phyloP scores from a whole-genome alignment of 345 rosid species.

The Pseudoturritis turrita region DNA sequence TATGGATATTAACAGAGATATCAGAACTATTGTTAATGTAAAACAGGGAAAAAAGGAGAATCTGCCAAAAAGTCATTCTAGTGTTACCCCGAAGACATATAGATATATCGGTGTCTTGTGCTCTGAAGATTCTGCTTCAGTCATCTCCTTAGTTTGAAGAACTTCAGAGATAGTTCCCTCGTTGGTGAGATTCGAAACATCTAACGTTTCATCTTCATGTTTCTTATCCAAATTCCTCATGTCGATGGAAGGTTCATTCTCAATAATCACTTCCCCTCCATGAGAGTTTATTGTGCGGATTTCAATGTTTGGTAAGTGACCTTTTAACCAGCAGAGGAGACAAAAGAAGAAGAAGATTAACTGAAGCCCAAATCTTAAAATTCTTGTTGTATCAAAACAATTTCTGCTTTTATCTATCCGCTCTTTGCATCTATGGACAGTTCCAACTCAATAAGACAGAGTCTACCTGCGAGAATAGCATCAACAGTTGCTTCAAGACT shows the following conservation, averaged over 20 bases:
- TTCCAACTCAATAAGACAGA: not conserved
- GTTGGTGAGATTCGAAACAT: slow-evolving; percentile 27
- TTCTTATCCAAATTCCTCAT: slow-evolving; percentile 21
- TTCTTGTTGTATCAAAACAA: not conserved
- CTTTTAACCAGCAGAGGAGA: slow-evolving; percentile 37
- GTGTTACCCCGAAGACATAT: slow-evolving; percentile 71
- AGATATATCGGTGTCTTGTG: slow-evolving; percentile 34
- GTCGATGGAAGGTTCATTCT: slow-evolving; percentile 26
- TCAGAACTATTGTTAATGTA: not conserved
- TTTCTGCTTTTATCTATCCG: not conserved
- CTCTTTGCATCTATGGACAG: not conserved
- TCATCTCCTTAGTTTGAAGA: slow-evolving; percentile 22
- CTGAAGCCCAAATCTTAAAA: not conserved
- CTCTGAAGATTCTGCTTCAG: slow-evolving; percentile 35
- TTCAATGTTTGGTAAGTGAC: slow-evolving; percentile 58
- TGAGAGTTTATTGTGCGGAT: slow-evolving; percentile 52
- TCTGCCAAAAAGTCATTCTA: not conserved
- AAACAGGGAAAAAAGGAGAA: not conserved
- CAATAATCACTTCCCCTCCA: slow-evolving; percentile 30
- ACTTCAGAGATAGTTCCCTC: slow-evolving; percentile 31
- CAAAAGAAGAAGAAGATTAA: slow-evolving; percentile 10
- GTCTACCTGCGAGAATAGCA: slow-evolving; percentile 64
- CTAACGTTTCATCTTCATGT: slow-evolving; percentile 30
- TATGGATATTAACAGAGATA: not conserved
- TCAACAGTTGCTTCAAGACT: slow-evolving; percentile 91